Conservation (phyloP, 352 stramenopile species). For the Lagenidium sp. region DNA sequence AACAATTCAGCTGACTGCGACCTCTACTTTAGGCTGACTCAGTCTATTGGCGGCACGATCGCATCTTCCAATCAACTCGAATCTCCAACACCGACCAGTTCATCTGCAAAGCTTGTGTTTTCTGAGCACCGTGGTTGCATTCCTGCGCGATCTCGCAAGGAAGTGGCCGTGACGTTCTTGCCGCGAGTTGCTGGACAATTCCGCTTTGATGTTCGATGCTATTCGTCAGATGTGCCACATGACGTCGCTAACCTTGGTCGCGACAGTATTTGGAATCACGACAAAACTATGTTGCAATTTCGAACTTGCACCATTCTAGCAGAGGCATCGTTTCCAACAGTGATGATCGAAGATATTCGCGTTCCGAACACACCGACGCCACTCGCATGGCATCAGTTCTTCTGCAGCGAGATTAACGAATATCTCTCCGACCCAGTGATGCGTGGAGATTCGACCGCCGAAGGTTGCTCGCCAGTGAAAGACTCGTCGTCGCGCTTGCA, state of each 20-base stretch:
- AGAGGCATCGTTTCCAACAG: slow-evolving; percentile 79
- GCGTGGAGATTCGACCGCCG: slow-evolving; percentile 10
- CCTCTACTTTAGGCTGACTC: slow-evolving; percentile 34
- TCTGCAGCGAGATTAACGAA: slow-evolving; percentile 62
- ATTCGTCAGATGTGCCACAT: slow-evolving; percentile 16
- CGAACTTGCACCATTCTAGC: slow-evolving; percentile 52
- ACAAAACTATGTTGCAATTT: too few species aligned
- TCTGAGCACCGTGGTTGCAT: slow-evolving; percentile 57
- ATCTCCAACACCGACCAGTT: neutral
- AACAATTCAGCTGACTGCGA: slow-evolving; percentile 80
- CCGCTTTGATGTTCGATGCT: slow-evolving; percentile 62
- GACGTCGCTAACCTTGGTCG: neutral
- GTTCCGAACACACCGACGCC: slow-evolving; percentile 39
- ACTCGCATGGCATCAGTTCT: slow-evolving; percentile 63
- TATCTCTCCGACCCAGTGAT: slow-evolving; percentile 51
- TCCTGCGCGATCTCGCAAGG: slow-evolving; percentile 62
- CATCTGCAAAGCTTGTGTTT: slow-evolving; percentile 29
- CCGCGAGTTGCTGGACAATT: slow-evolving; percentile 53
- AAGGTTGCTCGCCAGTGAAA: too few species aligned
- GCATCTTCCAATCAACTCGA: neutral
- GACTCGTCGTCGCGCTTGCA: slow-evolving; percentile 14
- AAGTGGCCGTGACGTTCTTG: slow-evolving; percentile 72
- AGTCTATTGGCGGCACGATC: slow-evolving; percentile 14
- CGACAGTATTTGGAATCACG: too few species aligned
- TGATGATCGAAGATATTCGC: slow-evolving; percentile 80